Evolutionary conservation across 2,329 filamentous ascomycete species (phyloP).

Genomic region (Cladosporium halotolerans): DNA sequence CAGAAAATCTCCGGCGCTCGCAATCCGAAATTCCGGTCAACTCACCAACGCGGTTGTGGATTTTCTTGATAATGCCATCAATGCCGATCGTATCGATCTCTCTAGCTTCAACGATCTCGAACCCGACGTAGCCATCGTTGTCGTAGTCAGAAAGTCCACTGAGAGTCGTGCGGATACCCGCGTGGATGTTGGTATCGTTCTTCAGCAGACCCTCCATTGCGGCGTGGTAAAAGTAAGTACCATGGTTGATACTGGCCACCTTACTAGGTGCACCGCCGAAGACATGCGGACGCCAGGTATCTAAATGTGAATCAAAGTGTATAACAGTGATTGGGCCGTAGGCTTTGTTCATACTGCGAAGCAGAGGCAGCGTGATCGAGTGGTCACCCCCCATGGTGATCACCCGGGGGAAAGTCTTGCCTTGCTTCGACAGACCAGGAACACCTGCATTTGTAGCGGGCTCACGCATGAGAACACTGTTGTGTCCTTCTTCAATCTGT

Average conservation of each 20-base stretch:
- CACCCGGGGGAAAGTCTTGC: slow-evolving; percentile 70
- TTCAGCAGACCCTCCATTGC: slow-evolving; percentile 68
- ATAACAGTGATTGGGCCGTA: slow-evolving; percentile 63
- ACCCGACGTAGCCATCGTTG: slow-evolving; percentile 78
- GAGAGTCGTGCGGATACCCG: slow-evolving; percentile 76
- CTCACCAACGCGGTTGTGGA: slow-evolving; percentile 65
- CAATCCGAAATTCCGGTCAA: not conserved
- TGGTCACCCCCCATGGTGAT: slow-evolving; percentile 65
- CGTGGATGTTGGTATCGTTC: slow-evolving; percentile 83
- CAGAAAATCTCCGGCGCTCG: not conserved
- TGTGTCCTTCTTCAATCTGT: slow-evolving; percentile 82
- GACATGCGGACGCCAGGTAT: slow-evolving; percentile 73
- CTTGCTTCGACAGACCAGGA: slow-evolving; percentile 62
- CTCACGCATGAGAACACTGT: slow-evolving; percentile 62
- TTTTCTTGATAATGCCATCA: slow-evolving; percentile 71
- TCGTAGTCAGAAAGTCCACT: slow-evolving; percentile 75
- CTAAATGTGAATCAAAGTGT: slow-evolving; percentile 58
- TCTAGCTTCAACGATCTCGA: slow-evolving; percentile 71
- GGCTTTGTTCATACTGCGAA: slow-evolving; percentile 54
- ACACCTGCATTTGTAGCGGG: slow-evolving; percentile 64
- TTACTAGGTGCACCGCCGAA: slow-evolving; percentile 76
- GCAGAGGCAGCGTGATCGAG: slow-evolving; percentile 54
- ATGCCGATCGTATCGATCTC: slow-evolving; percentile 62
- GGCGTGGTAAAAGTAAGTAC: slow-evolving; percentile 84
- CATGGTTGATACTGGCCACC: slow-evolving; percentile 74